phyloP scores from a whole-genome alignment of 176 grass and related monocot genomes.

The Oryza brachyantha region DNA sequence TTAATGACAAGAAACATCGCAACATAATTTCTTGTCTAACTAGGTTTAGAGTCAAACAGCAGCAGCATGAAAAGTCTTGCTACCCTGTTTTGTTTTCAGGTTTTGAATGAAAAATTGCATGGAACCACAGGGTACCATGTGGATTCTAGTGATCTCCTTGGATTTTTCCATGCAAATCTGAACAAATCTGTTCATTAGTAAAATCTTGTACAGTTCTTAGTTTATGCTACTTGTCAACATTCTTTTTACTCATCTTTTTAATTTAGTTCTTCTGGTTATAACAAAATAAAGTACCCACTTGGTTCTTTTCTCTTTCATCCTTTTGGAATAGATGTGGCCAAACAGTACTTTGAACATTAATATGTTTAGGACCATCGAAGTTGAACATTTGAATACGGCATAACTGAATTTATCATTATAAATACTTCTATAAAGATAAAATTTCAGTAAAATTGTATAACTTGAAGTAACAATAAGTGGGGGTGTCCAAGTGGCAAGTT shows the following conservation, averaged over 20 bases:
- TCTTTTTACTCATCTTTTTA: not conserved
- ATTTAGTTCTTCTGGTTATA: not conserved
- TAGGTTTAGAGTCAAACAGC: not conserved
- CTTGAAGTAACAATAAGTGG: not conserved
- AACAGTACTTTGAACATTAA: not conserved
- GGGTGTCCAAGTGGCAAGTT: not conserved
- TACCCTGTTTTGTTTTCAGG: not conserved
- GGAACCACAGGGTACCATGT: not conserved
- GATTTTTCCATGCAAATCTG: not conserved
- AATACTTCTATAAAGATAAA: not conserved
- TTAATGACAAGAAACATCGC: not conserved
- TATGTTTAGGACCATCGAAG: not conserved
- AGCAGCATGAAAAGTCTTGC: not conserved
- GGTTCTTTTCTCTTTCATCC: not conserved
- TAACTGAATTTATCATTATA: not conserved
- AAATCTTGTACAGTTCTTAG: not conserved
- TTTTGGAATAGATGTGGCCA: no score
- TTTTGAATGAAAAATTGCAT: not conserved
- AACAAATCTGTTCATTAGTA: not conserved
- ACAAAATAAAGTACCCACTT: not conserved
- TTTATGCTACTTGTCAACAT: not conserved
- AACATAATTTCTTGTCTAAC: not conserved
- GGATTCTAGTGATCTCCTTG: not conserved
- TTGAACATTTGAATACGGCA: not conserved
- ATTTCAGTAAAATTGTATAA: no score